phyloP scores from a whole-genome alignment of 345 rosid genomes.

The Toxicodendron radicans region DNA sequence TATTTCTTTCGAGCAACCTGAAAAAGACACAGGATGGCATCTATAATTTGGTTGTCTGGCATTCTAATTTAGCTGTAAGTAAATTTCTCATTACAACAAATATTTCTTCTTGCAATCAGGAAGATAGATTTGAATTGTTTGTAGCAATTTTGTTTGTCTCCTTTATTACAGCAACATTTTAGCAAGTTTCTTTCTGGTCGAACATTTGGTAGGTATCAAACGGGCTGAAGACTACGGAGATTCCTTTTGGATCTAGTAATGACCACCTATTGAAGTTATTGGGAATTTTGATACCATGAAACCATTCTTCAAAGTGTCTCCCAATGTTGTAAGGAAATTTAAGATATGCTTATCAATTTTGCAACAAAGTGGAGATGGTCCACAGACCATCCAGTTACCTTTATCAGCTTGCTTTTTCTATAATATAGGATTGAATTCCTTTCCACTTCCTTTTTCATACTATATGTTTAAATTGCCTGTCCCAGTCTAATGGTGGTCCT shows the following conservation, averaged over 20 bases:
- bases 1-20: not conserved
- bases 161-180: not conserved
- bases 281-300: not conserved
- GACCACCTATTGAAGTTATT: not conserved
- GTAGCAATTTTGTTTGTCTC: not conserved
- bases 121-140: not conserved
- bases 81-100: not conserved
- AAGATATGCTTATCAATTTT: not conserved
- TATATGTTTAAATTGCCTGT: not conserved
- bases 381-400: not conserved
- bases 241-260: not conserved
- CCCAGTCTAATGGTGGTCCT: constrained; percentile 21
- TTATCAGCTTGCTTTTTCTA: not conserved
- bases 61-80: not conserved
- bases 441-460: not conserved
- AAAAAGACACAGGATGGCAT: not conserved
- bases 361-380: constrained; percentile 6
- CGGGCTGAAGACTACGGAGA: not conserved
- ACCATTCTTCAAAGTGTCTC: constrained; percentile 4
- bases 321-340: not conserved
- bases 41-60: not conserved
- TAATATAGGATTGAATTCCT: not conserved
- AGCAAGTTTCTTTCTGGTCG: constrained; percentile 5
- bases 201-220: not conserved
- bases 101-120: not conserved